Evolutionary conservation across 1,284 basidiomycete species (phyloP).

Genomic region (Trichosporon ovoides): DNA sequence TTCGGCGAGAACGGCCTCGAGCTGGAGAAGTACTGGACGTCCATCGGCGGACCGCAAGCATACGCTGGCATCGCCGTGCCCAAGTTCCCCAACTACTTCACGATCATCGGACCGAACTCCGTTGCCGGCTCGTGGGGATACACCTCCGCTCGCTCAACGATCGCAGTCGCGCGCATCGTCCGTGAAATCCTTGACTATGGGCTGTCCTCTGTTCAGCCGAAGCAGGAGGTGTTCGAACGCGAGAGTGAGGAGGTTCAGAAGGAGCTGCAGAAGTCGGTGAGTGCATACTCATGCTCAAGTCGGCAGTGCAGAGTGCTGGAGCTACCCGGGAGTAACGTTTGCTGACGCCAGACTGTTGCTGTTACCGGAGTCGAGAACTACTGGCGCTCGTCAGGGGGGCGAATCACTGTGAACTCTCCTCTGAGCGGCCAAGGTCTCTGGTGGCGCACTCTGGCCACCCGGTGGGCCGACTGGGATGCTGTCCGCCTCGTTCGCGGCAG

Average conservation of each 20-base stretch:
- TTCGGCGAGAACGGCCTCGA: background rate
- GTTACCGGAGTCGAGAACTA: background rate
- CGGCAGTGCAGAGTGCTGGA: too few species aligned
- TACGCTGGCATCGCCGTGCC: slow-evolving; percentile 9
- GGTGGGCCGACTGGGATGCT: slow-evolving; percentile 14
- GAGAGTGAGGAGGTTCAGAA: slow-evolving; percentile 15
- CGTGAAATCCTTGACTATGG: slow-evolving; percentile 12
- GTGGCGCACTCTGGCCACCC: slow-evolving; percentile 7
- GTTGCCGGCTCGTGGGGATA: slow-evolving; percentile 21
- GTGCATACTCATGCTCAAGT: too few species aligned
- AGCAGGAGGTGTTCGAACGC: slow-evolving; percentile 8
- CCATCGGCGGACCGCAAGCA: slow-evolving; percentile 4
- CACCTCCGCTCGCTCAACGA: slow-evolving; percentile 15
- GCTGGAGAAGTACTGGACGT: slow-evolving; percentile 7
- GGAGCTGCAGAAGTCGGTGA: slow-evolving; percentile 3
- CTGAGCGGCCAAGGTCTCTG: background rate
- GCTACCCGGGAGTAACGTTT: too few species aligned
- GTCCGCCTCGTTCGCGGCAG: slow-evolving; percentile 1
- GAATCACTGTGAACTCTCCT: slow-evolving; percentile 7
- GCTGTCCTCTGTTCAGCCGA: slow-evolving; percentile 18
- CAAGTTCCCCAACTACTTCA: slow-evolving; percentile 25
- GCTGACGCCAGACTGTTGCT: background rate
- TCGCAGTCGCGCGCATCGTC: slow-evolving; percentile 16
- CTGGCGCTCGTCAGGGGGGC: slow-evolving; percentile 1
- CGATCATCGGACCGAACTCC: slow-evolving; percentile 23